Evolutionary conservation across 2,329 filamentous ascomycete species (phyloP).

Genomic region (Pseudocercospora crystallina): DNA sequence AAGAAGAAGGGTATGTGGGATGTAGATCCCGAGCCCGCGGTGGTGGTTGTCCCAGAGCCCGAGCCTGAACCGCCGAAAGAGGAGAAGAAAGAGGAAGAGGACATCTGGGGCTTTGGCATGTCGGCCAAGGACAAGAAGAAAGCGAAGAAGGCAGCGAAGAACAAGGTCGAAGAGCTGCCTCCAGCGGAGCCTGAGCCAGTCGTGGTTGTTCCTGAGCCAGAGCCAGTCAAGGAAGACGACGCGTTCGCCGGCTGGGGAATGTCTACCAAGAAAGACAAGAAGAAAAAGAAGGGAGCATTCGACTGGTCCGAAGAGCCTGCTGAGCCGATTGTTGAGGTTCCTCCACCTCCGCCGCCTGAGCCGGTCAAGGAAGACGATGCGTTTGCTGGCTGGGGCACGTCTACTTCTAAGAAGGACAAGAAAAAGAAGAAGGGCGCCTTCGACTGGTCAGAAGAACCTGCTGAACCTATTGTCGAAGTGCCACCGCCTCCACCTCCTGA

Average conservation of each 20-base stretch:
- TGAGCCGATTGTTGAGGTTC: conserved; percentile 22
- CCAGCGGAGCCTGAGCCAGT: conserved; percentile 18
- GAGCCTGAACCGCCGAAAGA: conserved; percentile 40
- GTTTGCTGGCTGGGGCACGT: conserved; percentile 26
- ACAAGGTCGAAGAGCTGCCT: conserved; percentile 32
- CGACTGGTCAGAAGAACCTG: conserved; percentile 33
- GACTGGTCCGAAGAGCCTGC: conserved; percentile 33
- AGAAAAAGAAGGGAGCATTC: conserved; percentile 42
- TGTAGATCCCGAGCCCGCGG: conserved; percentile 35
- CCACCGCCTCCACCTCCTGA: conserved; percentile 2
- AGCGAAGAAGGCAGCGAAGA: conserved; percentile 51
- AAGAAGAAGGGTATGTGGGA: conserved; percentile 39
- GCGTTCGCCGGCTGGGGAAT: conserved; percentile 28
- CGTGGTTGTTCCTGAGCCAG: conserved; percentile 18
- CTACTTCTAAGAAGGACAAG: conserved; percentile 33
- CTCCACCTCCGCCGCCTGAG: conserved; percentile 33
- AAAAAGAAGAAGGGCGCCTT: conserved; percentile 44
- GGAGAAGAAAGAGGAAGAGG: conserved; percentile 40
- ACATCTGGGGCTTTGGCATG: conserved; percentile 35
- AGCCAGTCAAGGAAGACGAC: conserved; percentile 18
- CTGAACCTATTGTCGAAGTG: conserved; percentile 18
- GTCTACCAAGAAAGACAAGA: conserved; percentile 36
- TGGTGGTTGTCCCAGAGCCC: conserved; percentile 35
- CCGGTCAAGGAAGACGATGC: conserved; percentile 18
- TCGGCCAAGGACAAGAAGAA: conserved; percentile 48